A percentile compares a stretch with the other conserved stretches of the same genome.
These are phyloP conservation scores for Backusella circina DNA, from an alignment of 192 early-diverging fungal genomes.

Conservation along the genomic window DNA sequence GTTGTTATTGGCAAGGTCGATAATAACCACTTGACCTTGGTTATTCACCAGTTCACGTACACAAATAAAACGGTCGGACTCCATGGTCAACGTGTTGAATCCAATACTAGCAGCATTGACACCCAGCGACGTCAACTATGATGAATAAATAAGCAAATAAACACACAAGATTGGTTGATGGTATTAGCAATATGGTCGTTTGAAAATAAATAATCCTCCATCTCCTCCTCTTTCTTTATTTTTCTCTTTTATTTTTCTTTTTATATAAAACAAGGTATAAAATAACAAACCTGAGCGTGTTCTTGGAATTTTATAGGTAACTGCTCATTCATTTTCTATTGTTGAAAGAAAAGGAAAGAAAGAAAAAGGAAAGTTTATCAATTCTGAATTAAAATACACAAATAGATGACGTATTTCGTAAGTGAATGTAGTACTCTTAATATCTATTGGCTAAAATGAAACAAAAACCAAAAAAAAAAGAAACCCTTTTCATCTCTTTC, in stretches of 20 bases:
- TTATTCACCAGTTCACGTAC: conserved; percentile 87
- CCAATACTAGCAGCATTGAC: conserved; percentile 91
- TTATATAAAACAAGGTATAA: neutral
- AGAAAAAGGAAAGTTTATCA: neutral
- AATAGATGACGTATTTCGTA: neutral
- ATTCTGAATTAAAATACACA: neutral
- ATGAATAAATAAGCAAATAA: neutral
- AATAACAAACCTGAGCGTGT: conserved; percentile 79
- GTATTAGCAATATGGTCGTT: too few species aligned
- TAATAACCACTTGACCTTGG: conserved; percentile 88
- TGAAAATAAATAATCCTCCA: too few species aligned
- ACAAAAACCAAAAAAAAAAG: neutral
- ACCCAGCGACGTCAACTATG: conserved; percentile 83
- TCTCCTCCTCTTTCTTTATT: too few species aligned
- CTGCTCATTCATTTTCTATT: conserved; percentile 60
- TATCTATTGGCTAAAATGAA: neutral
- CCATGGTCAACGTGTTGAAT: conserved; percentile 96
- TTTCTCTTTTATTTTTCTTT: neutral
- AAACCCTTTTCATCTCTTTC: neutral
- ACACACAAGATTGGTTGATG: neutral
- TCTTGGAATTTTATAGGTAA: conserved; percentile 96
- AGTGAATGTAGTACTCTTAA: neutral
- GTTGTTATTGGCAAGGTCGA: conserved; percentile 85
- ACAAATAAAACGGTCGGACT: conserved; percentile 98
- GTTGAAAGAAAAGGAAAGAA: neutral